Conservation (phyloP, 306 rosid genomes). For the Rosa persica region DNA sequence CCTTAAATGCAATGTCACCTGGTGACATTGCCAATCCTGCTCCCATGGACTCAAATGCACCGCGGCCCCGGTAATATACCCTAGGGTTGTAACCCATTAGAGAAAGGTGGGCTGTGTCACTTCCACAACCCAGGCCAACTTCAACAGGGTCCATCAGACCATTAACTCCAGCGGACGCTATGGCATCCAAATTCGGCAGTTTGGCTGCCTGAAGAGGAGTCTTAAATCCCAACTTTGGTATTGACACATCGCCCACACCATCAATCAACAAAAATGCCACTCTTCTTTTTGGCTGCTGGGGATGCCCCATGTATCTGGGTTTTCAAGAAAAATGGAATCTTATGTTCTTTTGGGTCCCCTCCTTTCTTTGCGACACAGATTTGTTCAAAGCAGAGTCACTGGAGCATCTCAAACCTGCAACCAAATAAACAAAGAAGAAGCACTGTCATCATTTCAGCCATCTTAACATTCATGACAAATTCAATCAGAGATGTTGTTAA, state of each 20-base stretch:
- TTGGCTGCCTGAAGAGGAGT: constrained; percentile 92
- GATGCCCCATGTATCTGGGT: constrained; percentile 39
- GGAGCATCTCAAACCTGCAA: constrained; percentile 33
- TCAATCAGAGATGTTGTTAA: background rate
- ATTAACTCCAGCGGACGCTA: constrained; percentile 88
- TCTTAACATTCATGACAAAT: background rate
- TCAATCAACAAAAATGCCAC: constrained; percentile 94
- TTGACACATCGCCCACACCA: constrained; percentile 90
- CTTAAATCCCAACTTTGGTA: constrained; percentile 72
- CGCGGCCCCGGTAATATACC: constrained; percentile 88
- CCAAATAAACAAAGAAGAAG: background rate
- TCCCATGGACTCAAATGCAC: constrained; percentile 98
- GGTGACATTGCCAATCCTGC: constrained; percentile 99
- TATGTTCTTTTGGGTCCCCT: background rate
- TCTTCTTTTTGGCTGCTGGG: constrained; percentile 66
- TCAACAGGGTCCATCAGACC: constrained; percentile 98
- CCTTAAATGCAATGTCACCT: constrained; percentile 98
- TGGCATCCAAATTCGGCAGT: constrained; percentile 73
- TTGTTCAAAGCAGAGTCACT: constrained; percentile 22
- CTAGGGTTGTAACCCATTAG: constrained; percentile 87
- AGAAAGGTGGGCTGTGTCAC: constrained; percentile 98
- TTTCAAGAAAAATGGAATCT: background rate
- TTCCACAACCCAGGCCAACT: constrained; percentile 96
- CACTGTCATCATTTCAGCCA: background rate
- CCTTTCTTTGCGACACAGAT: background rate